These are phyloP conservation scores for Scleroderma bovista DNA, from an alignment of 768 basidiomycete genomes.

Conservation along the genomic window DNA sequence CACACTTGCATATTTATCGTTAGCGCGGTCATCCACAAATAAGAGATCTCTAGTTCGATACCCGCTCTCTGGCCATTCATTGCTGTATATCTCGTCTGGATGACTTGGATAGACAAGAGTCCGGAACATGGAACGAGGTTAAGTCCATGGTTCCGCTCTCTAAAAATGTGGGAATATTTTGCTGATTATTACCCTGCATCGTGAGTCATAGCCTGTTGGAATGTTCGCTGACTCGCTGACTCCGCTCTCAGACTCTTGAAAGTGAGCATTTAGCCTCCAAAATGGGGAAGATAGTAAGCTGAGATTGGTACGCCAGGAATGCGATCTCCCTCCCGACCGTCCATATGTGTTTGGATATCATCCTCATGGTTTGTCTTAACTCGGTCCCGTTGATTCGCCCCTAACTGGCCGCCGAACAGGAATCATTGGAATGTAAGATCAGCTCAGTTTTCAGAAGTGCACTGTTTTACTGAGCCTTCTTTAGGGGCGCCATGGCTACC, in stretches of 20 bases:
- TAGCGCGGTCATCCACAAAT: not conserved
- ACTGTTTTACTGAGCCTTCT: not conserved
- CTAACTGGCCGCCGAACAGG: slow-evolving; percentile 42
- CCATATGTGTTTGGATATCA: slow-evolving; percentile 98
- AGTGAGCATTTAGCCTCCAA: slow-evolving; percentile 23
- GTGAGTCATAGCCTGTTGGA: slow-evolving; percentile 46
- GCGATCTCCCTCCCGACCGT: slow-evolving; percentile 84
- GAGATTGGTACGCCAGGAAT: slow-evolving; percentile 43
- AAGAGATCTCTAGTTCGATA: slow-evolving; percentile 56
- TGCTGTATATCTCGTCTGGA: slow-evolving; percentile 74
- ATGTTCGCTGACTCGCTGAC: not conserved
- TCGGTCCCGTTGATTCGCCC: not conserved
- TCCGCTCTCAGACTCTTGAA: slow-evolving; percentile 20
- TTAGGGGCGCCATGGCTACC: slow-evolving; percentile 90
- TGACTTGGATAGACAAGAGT: slow-evolving; percentile 65
- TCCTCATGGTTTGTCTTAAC: slow-evolving; percentile 70
- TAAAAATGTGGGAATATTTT: slow-evolving; percentile 81
- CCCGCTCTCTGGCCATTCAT: slow-evolving; percentile 87
- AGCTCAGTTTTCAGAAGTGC: not conserved
- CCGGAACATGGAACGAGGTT: slow-evolving; percentile 70
- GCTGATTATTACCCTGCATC: slow-evolving; percentile 88
- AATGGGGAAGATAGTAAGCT: not conserved
- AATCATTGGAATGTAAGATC: slow-evolving; percentile 91
- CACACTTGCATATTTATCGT: not conserved
- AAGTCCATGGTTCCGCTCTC: slow-evolving; percentile 67